Conservation (phyloP, 192 early-diverging fungal genomes). For the Fimicolochytrium jonesii region DNA sequence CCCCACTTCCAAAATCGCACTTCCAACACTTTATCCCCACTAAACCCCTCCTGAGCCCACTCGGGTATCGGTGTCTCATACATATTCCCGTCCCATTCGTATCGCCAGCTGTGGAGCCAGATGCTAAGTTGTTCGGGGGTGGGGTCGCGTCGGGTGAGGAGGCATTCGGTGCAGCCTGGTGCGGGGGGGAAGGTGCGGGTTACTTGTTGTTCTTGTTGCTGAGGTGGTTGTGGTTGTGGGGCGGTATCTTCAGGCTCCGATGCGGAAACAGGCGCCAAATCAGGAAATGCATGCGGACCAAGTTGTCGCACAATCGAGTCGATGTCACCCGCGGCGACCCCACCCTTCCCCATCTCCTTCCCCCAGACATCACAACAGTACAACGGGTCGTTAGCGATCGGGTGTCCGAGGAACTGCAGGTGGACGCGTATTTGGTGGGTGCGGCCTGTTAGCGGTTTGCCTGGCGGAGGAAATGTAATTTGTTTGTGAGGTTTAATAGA, state of each 20-base stretch:
- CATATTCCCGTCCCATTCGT: slow-evolving; percentile 54
- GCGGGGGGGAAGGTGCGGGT: too few species aligned
- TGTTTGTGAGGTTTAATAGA: too few species aligned
- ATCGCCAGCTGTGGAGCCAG: slow-evolving; percentile 89
- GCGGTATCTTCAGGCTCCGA: too few species aligned
- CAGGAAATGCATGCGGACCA: slow-evolving; percentile 8
- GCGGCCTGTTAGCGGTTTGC: slow-evolving; percentile 80
- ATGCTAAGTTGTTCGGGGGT: slow-evolving; percentile 71
- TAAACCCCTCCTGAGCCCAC: slow-evolving; percentile 67
- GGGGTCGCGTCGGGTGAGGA: slow-evolving; percentile 58
- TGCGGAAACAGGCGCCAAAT: too few species aligned
- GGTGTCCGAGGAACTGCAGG: slow-evolving; percentile 84
- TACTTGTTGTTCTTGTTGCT: too few species aligned
- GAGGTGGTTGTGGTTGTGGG: too few species aligned
- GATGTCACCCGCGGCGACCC: slow-evolving; percentile 18
- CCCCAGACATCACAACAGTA: slow-evolving; percentile 81
- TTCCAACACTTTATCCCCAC: slow-evolving; percentile 27
- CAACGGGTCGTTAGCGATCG: slow-evolving; percentile 93
- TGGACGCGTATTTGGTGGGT: slow-evolving; percentile 99
- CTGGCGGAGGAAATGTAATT: too few species aligned
- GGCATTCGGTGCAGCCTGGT: slow-evolving; percentile 68
- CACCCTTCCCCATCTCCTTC: slow-evolving; percentile 47
- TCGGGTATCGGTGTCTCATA: slow-evolving; percentile 75
- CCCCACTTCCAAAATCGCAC: slow-evolving; percentile 49
- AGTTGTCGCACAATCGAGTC: slow-evolving; percentile 3